Conservation (phyloP, 768 basidiomycete genomes). For the Agaricus blazei region DNA sequence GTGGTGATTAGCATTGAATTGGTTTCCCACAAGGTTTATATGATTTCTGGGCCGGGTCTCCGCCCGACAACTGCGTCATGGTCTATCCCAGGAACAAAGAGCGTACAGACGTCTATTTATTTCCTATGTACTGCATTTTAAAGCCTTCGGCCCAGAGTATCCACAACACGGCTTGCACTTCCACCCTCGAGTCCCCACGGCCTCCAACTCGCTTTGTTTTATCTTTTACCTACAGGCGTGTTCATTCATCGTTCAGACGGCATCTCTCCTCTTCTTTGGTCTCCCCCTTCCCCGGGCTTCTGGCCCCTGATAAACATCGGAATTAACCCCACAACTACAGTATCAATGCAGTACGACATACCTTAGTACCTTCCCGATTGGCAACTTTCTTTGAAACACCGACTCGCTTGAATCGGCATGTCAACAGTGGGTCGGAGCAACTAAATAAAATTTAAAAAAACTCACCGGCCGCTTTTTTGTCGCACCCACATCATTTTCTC, state of each 20-base stretch:
- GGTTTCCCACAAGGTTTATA: neutral
- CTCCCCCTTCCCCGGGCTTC: neutral
- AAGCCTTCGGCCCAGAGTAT: too few species aligned
- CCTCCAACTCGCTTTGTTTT: too few species aligned
- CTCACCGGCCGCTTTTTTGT: slow-evolving; percentile 4
- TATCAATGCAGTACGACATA: neutral
- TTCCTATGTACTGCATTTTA: too few species aligned
- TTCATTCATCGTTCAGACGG: too few species aligned
- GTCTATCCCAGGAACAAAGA: too few species aligned
- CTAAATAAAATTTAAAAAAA: neutral
- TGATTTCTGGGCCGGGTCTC: neutral
- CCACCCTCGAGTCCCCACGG: too few species aligned
- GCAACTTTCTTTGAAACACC: neutral
- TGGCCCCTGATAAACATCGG: neutral
- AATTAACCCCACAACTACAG: neutral
- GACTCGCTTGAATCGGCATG: neutral
- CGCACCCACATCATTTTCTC: neutral
- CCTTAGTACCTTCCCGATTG: neutral
- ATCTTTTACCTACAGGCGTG: too few species aligned
- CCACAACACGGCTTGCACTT: too few species aligned
- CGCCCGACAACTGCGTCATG: too few species aligned
- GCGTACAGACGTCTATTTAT: too few species aligned
- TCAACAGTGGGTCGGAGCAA: neutral
- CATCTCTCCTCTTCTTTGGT: neutral
- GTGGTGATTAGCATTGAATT: neutral